Conservation (phyloP, 1,284 basidiomycete genomes). For the Microbotryum scabiosae region DNA sequence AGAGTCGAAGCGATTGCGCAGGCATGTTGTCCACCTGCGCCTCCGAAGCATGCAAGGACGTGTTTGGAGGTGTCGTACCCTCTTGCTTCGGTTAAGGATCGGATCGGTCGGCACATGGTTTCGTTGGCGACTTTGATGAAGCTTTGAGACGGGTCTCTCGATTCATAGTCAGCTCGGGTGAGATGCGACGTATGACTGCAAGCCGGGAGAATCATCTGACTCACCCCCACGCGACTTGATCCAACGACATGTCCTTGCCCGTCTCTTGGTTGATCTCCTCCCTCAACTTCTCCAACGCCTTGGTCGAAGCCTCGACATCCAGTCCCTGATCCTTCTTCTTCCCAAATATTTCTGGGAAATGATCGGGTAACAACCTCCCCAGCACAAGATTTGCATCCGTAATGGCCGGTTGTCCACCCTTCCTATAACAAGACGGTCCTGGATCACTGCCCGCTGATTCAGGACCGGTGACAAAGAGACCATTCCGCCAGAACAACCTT, state of each 20-base stretch:
- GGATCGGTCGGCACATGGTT: constrained; percentile 29
- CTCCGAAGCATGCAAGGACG: constrained; percentile 26
- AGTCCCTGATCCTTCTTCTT: constrained; percentile 72
- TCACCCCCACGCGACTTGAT: constrained; percentile 71
- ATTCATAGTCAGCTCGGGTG: no score
- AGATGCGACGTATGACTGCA: no score
- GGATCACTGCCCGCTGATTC: constrained; percentile 64
- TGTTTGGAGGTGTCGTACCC: constrained; percentile 28
- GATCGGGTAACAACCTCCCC: constrained; percentile 69
- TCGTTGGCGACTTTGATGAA: constrained; percentile 69
- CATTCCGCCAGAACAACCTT: constrained; percentile 68
- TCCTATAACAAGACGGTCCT: constrained; percentile 54
- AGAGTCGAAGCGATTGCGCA: constrained; percentile 59
- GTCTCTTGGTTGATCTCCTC: constrained; percentile 53
- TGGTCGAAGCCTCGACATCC: constrained; percentile 58
- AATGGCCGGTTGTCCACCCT: constrained; percentile 73
- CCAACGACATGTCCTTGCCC: constrained; percentile 51
- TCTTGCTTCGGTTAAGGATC: constrained; percentile 30
- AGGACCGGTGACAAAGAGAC: constrained; percentile 40
- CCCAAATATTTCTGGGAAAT: constrained; percentile 61
- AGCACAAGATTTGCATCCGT: constrained; percentile 80
- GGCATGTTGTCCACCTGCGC: constrained; percentile 72
- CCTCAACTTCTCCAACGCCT: constrained; percentile 58
- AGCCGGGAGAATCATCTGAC: constrained; percentile 46
- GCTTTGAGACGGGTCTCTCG: constrained; percentile 2